Conservation (phyloP, 176 grass and related monocot genomes). For the Aechmea fasciata region DNA sequence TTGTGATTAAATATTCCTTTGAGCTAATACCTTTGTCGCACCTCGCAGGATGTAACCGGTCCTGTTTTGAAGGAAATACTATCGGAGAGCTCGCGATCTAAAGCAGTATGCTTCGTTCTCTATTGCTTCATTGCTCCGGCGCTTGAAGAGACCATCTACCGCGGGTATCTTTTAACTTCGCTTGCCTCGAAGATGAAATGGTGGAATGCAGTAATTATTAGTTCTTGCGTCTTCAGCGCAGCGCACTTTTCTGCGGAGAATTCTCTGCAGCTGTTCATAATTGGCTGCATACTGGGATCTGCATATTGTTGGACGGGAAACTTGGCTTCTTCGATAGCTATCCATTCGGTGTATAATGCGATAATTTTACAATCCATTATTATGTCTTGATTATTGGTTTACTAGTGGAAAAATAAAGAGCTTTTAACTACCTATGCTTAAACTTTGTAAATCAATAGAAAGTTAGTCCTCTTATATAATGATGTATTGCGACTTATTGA, state of each 20-base stretch:
- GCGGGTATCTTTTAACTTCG: slow-evolving; percentile 70
- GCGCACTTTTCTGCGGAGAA: slow-evolving; percentile 55
- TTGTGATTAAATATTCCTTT: no score
- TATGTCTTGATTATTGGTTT: slow-evolving; percentile 25
- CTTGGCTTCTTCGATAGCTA: slow-evolving; percentile 44
- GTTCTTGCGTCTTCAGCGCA: slow-evolving; percentile 63
- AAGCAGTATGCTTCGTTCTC: slow-evolving; percentile 38
- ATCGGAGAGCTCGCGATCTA: slow-evolving; percentile 30
- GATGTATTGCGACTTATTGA: no score
- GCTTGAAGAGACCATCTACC: slow-evolving; percentile 89
- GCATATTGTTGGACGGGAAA: slow-evolving; percentile 74
- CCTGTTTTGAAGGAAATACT: slow-evolving; percentile 62
- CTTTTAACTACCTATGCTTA: no score
- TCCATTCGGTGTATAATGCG: slow-evolving; percentile 81
- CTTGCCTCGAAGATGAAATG: slow-evolving; percentile 52
- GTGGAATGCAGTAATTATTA: slow-evolving; percentile 44
- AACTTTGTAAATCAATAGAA: no score
- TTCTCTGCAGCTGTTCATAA: slow-evolving; percentile 54
- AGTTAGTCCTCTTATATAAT: no score
- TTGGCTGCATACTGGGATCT: slow-evolving; percentile 71
- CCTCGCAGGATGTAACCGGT: slow-evolving; percentile 63
- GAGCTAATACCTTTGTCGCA: slow-evolving; percentile 14
- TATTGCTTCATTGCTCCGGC: slow-evolving; percentile 64
- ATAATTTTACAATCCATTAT: slow-evolving; percentile 42
- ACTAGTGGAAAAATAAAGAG: not conserved